Percentiles rank a stretch among this genome's conserved stretches.
phyloP scores from a whole-genome alignment of 2,329 filamentous ascomycete species.

The Didymella segeticola region DNA sequence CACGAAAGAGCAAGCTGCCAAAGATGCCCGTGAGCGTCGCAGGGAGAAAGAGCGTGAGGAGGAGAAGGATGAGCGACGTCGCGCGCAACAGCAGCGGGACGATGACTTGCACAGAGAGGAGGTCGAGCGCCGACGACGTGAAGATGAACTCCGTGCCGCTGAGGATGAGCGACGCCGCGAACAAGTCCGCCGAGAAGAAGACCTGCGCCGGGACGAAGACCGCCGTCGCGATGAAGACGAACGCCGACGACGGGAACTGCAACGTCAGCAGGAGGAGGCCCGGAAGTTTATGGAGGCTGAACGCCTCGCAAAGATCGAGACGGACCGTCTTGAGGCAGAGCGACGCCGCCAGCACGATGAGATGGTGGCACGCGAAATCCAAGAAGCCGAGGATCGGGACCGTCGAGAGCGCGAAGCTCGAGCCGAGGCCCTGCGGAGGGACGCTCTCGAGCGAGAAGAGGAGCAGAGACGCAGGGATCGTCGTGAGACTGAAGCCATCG shows the following conservation, averaged over 20 bases:
- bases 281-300: slow-evolving; percentile 37
- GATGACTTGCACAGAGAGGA: slow-evolving; percentile 27
- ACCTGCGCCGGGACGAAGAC: slow-evolving; percentile 29
- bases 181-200: slow-evolving; percentile 29
- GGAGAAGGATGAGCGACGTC: slow-evolving; percentile 36
- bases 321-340: slow-evolving; percentile 33
- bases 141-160: slow-evolving; percentile 17
- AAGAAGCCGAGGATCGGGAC: slow-evolving; percentile 39
- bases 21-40: slow-evolving; percentile 51
- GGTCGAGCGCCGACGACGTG: slow-evolving; percentile 23
- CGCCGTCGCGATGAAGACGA: slow-evolving; percentile 30
- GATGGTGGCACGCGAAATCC: slow-evolving; percentile 35
- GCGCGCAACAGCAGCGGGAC: slow-evolving; percentile 29
- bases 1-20: slow-evolving; percentile 62
- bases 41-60: slow-evolving; percentile 34
- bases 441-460: slow-evolving; percentile 36
- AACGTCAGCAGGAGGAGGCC: slow-evolving; percentile 39
- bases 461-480: slow-evolving; percentile 38
- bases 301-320: slow-evolving; percentile 36
- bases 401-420: slow-evolving; percentile 35
- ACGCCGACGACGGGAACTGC: slow-evolving; percentile 29
- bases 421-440: slow-evolving; percentile 39
- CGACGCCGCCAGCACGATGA: slow-evolving; percentile 37
- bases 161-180: slow-evolving; percentile 33
- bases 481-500: slow-evolving; percentile 33